Evolutionary conservation across 306 rosid genomes (phyloP).

Genomic region (Hippophae gyantsensis): DNA sequence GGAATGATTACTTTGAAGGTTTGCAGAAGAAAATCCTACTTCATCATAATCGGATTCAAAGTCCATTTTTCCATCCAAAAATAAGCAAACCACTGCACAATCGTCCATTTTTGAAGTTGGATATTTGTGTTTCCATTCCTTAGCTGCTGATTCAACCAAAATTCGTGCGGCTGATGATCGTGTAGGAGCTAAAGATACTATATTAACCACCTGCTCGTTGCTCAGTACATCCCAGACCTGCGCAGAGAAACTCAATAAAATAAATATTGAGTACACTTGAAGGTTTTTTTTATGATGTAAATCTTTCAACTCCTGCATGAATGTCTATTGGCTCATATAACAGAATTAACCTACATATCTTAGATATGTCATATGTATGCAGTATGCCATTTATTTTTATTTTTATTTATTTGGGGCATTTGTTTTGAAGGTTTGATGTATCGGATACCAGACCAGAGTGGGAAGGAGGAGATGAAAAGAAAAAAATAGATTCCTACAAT

Average conservation of each 20-base stretch:
- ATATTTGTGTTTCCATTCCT: constrained; percentile 79
- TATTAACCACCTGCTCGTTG: constrained; percentile 89
- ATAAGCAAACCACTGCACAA: constrained; percentile 87
- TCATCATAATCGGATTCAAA: constrained; percentile 84
- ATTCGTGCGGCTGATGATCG: constrained; percentile 69
- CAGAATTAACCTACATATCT: too few relatives aligned
- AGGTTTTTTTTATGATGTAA: neutral
- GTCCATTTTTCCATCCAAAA: constrained; percentile 91
- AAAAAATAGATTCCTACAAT: too few relatives aligned
- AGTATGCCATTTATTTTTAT: too few relatives aligned
- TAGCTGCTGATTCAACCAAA: constrained; percentile 80
- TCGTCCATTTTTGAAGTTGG: constrained; percentile 98
- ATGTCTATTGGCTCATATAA: too few relatives aligned
- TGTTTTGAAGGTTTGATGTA: too few relatives aligned
- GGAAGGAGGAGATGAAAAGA: too few relatives aligned
- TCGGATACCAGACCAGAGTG: too few relatives aligned
- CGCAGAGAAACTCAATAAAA: neutral
- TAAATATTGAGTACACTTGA: neutral
- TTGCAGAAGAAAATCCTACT: constrained; percentile 79
- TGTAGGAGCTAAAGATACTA: constrained; percentile 58
- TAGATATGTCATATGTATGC: too few relatives aligned
- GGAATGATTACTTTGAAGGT: constrained; percentile 75
- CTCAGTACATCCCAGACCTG: constrained; percentile 97
- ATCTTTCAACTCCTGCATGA: too few relatives aligned
- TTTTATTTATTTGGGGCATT: too few relatives aligned